Evolutionary conservation across 2,329 filamentous ascomycete species (phyloP), one percentile per base, ranked within the genome.

Genomic region (Triangularia verruculosa): DNA sequence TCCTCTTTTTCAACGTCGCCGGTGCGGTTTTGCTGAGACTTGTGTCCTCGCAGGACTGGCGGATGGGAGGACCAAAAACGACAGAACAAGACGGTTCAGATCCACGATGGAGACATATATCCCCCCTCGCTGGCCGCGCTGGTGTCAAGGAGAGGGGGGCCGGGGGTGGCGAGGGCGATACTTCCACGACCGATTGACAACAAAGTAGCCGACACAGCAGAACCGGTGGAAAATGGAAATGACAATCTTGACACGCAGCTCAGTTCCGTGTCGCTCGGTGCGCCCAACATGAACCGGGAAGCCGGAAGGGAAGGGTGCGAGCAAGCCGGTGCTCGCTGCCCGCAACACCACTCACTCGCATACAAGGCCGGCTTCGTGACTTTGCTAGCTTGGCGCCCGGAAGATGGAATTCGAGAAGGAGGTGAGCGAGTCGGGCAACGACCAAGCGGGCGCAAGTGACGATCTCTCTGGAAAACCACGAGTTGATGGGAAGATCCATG

Each of bases 31-130:
- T 61, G 62, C 57, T 43, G 57, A 55, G 32, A 59, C 58, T 54
- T 57, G 25, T 62, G 60, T 61, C 54, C 52, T 53, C 59, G 58
- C 54, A 63, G 61, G 57, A 57, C 57, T 61, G 51, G 64, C 47
- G 57, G 43, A 60, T 47, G 24, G 17, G 52, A 57, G 61, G 61
- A 57, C 56, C 55, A 28, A 64, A n/a, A 59, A 57, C 57, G 34
- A 39, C 57, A 59, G 24, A 17, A 59, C 39, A 57, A 59, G 43
- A 12, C 39, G n/a, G 20, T 47, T 47, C 28, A 20, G 67, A 64
- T 59, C 65, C 69, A 54, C 60, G 68, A 70, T 64, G 66, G 64
- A 64, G 66, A 70, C 61, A 68, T 70, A 70, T 71, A 70, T 69
- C 62, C 57, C 64, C 63, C 62, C 53, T 59, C 25, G 57, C 30